Percentiles rank a stretch among this genome's conserved stretches.
Evolutionary conservation across 225 moss, liverwort and hornwort species (phyloP).

Genomic region (Ulota crispa): DNA sequence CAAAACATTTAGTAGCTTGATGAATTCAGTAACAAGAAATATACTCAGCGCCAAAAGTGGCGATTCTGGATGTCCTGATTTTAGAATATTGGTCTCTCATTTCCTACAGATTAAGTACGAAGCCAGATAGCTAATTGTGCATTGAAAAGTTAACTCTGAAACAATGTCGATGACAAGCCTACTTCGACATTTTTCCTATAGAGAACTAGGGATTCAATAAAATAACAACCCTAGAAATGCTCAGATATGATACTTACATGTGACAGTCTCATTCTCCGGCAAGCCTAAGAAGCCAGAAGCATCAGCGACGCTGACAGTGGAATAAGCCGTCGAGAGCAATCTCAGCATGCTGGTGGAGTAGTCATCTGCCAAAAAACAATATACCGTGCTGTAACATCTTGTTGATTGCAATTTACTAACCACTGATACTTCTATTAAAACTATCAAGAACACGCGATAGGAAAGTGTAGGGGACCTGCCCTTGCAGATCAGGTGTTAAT

Average conservation of each 20-base stretch:
- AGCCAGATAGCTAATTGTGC: not conserved
- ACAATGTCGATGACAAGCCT: not conserved
- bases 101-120: not conserved
- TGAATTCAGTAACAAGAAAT: too few species aligned
- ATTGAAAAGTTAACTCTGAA: not conserved
- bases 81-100: not conserved
- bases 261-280: slow-evolving; percentile 77
- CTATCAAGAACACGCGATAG: not conserved
- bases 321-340: slow-evolving; percentile 88
- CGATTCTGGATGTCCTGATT: too few species aligned
- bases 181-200: not conserved
- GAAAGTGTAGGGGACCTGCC: not conserved
- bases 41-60: too few species aligned
- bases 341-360: slow-evolving; percentile 80
- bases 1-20: too few species aligned
- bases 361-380: slow-evolving; percentile 46
- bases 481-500: too few species aligned
- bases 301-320: slow-evolving; percentile 85
- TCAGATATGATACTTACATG: slow-evolving; percentile 59
- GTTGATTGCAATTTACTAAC: not conserved
- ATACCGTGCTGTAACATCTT: not conserved
- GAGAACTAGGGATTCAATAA: not conserved
- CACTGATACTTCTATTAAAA: not conserved
- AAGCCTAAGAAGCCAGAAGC: slow-evolving; percentile 87
- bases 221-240: slow-evolving; percentile 2